Conservation (phyloP, 2,329 filamentous ascomycete genomes). For the Aspergillus bombycis region DNA sequence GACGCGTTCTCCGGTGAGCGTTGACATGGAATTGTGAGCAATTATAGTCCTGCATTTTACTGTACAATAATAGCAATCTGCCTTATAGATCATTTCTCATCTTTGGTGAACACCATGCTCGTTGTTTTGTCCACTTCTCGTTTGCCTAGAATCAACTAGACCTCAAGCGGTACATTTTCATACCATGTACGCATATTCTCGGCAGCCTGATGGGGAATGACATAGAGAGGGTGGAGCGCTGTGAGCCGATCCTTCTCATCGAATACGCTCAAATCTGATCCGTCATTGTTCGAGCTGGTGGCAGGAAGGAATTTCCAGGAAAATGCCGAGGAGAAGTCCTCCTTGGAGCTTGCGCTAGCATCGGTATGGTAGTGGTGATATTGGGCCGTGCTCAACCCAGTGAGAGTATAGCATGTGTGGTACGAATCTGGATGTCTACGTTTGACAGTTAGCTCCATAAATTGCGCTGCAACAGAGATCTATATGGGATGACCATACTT, state of each 20-base stretch:
- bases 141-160: slow-evolving; percentile 5
- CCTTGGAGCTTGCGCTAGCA: slow-evolving; percentile 33
- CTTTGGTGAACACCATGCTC: neutral
- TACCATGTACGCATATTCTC: slow-evolving; percentile 69
- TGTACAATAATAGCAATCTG: neutral
- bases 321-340: slow-evolving; percentile 40
- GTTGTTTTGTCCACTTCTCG: neutral
- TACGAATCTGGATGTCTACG: slow-evolving; percentile 78
- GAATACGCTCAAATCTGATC: slow-evolving; percentile 62
- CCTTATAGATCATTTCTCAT: neutral
- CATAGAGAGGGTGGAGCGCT: slow-evolving; percentile 80
- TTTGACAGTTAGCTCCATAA: slow-evolving; percentile 21
- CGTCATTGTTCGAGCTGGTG: slow-evolving; percentile 47
- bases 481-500: slow-evolving; percentile 61
- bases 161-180: slow-evolving; percentile 37
- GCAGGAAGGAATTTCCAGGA: slow-evolving; percentile 44
- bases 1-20: neutral
- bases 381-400: slow-evolving; percentile 81
- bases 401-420: slow-evolving; percentile 89
- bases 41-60: neutral
- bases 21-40: neutral
- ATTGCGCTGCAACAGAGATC: neutral
- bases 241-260: slow-evolving; percentile 71
- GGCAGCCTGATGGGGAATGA: slow-evolving; percentile 73
- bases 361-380: slow-evolving; percentile 59